These are phyloP conservation scores for Penicillium cataractarum DNA, from an alignment of 495 filamentous ascomycete genomes.

Conservation along the genomic window DNA sequence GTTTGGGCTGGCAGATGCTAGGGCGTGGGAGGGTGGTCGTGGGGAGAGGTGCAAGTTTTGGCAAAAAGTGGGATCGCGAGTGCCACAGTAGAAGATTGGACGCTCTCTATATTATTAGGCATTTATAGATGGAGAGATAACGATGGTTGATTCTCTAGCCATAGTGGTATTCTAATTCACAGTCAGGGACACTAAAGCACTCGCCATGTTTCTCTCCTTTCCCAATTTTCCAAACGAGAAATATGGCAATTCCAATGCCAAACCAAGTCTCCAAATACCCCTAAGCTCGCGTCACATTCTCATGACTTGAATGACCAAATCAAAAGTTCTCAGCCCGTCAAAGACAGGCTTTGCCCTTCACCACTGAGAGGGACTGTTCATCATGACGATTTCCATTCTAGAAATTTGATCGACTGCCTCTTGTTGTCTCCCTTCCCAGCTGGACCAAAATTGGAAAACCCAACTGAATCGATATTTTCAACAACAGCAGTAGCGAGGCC, in stretches of 20 bases:
- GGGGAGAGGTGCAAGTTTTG: neutral
- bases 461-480: conserved; percentile 3
- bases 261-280: neutral
- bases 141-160: neutral
- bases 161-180: neutral
- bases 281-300: neutral
- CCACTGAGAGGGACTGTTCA: no score
- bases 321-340: neutral
- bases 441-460: conserved; percentile 1
- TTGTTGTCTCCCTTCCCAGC: neutral
- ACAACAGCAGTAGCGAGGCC: neutral
- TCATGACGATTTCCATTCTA: neutral
- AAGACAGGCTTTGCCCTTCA: neutral
- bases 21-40: neutral
- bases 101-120: neutral
- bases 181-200: neutral
- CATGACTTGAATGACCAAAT: neutral
- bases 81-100: neutral
- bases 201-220: neutral
- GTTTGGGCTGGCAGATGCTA: neutral
- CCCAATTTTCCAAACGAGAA: neutral
- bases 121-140: neutral
- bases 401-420: neutral
- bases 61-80: neutral
- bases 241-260: neutral